Conservation (phyloP, 176 grass and related monocot genomes). For the Ensete glaucum region DNA sequence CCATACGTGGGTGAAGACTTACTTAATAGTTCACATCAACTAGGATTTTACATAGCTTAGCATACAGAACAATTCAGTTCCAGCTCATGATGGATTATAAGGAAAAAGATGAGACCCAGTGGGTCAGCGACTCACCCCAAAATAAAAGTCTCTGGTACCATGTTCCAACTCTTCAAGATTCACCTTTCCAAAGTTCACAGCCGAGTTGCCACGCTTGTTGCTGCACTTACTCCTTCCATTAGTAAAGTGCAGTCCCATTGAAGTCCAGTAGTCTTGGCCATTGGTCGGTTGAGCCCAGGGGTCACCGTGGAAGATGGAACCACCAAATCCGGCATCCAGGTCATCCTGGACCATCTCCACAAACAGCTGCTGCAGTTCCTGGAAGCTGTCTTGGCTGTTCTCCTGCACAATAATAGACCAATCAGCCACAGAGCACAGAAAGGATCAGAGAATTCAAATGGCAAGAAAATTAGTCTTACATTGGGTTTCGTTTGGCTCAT, state of each 20-base stretch:
- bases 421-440: neutral
- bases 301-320: neutral
- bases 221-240: conserved; percentile 8
- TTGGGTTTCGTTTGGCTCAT: conserved; percentile 63
- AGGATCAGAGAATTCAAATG: neutral
- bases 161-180: conserved; percentile 29
- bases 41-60: too few relatives aligned
- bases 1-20: too few relatives aligned
- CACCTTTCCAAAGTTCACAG: conserved; percentile 19
- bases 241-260: neutral
- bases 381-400: conserved; percentile 55
- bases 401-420: conserved; percentile 35
- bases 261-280: neutral
- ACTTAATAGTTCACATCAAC: too few relatives aligned
- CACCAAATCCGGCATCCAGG: conserved; percentile 48
- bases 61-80: too few relatives aligned
- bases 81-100: too few relatives aligned
- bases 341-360: conserved; percentile 84
- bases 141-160: conserved; percentile 33
- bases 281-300: conserved; percentile 18
- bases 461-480: conserved; percentile 37
- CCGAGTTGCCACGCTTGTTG: conserved; percentile 47
- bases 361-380: conserved; percentile 78
- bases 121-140: conserved; percentile 49
- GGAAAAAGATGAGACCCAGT: neutral